Evolutionary conservation across 140 eudicot species (phyloP).

Genomic region (Bidens hawaiensis): DNA sequence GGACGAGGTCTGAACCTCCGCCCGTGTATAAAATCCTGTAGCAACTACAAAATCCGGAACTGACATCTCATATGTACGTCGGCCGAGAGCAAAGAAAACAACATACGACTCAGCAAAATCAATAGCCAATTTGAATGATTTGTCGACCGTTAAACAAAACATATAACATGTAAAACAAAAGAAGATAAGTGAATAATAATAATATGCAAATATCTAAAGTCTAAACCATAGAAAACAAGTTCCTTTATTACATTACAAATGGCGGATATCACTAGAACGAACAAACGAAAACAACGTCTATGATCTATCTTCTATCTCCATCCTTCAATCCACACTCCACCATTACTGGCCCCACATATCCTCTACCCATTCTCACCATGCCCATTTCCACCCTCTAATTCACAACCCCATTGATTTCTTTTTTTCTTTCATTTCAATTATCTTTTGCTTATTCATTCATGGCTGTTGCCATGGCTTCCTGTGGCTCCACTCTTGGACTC

Average conservation of each 20-base stretch:
- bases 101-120: too few species aligned
- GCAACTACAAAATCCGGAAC: too few species aligned
- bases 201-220: background rate
- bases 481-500: constrained; percentile 42
- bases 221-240: constrained; percentile 4
- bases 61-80: too few species aligned
- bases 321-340: constrained; percentile 23
- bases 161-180: constrained; percentile 8
- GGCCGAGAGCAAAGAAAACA: too few species aligned
- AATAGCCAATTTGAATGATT: too few species aligned
- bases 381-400: constrained; percentile 19
- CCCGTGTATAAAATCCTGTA: too few species aligned
- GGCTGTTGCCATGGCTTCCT: constrained; percentile 90
- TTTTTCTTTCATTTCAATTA: background rate
- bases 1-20: too few species aligned
- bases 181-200: background rate
- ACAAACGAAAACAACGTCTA: constrained; percentile 6
- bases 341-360: constrained; percentile 36
- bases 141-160: too few species aligned
- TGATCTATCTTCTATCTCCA: too few species aligned
- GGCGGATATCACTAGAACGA: constrained; percentile 33
- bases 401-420: constrained; percentile 3
- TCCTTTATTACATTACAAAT: constrained; percentile 28
- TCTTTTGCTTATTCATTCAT: constrained; percentile 20
- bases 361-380: constrained; percentile 23